These are phyloP conservation scores for Cordyceps militaris DNA, from an alignment of 2,329 filamentous ascomycete genomes.

Conservation along the genomic window DNA sequence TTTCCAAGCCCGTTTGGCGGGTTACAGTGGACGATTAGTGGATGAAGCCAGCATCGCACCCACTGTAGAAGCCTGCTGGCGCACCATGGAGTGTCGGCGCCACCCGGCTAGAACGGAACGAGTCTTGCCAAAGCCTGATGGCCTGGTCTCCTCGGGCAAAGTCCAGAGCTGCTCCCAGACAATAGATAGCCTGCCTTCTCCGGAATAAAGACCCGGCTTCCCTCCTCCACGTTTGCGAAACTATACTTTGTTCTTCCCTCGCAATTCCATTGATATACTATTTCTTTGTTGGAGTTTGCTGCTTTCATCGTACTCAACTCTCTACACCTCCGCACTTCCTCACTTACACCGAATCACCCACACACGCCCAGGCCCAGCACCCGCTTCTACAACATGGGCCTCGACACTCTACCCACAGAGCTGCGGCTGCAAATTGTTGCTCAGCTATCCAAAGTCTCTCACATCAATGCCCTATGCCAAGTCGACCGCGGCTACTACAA, in stretches of 20 bases:
- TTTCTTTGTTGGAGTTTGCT: neutral
- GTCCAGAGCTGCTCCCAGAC: neutral
- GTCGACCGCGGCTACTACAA: slow-evolving; percentile 10
- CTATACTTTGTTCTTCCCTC: neutral
- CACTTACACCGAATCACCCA: neutral
- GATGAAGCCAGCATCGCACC: neutral
- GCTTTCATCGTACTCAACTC: neutral
- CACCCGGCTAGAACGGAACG: slow-evolving; percentile 6
- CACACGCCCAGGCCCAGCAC: neutral
- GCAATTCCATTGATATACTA: neutral
- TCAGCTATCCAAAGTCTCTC: slow-evolving; percentile 2
- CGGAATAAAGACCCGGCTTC: slow-evolving; percentile 2
- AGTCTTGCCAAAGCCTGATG: neutral
- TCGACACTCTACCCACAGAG: slow-evolving; percentile 8
- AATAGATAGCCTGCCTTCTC: neutral
- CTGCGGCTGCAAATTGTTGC: slow-evolving; percentile 9
- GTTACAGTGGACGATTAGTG: neutral
- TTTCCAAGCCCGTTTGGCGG: neutral
- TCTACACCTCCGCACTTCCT: neutral
- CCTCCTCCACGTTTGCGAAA: neutral
- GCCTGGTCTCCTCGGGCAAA: neutral
- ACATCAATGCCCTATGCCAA: slow-evolving; percentile 9
- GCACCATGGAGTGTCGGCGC: neutral
- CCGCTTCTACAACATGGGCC: slow-evolving; percentile 4
- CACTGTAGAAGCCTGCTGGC: too few species aligned